Evolutionary conservation across 192 early-diverging fungal species (phyloP).

Genomic region (Coemansia reversa): DNA sequence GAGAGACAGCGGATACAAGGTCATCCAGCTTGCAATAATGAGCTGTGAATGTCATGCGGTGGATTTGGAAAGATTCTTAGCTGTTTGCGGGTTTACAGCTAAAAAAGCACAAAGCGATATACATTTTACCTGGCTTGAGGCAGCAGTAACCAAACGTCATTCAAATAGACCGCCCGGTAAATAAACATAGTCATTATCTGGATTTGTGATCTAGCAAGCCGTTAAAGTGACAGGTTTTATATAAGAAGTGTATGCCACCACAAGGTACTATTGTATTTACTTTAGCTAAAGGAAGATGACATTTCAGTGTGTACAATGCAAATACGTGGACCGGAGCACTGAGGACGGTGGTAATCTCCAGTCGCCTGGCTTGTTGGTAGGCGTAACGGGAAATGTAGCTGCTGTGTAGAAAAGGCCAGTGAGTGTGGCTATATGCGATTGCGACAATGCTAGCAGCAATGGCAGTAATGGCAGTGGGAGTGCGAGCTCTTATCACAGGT

Average conservation of each 20-base stretch:
- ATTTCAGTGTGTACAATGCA: background rate
- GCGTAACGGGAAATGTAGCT: background rate
- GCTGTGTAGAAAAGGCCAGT: too few relatives aligned
- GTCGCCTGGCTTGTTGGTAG: background rate
- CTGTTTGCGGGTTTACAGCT: background rate
- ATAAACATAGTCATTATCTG: background rate
- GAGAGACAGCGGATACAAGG: background rate
- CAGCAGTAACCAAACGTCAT: background rate
- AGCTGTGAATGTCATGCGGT: background rate
- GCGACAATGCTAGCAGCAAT: conserved; percentile 2
- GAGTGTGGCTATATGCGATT: background rate
- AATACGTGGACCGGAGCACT: background rate
- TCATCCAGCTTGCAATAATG: background rate
- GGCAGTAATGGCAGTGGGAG: conserved; percentile 30
- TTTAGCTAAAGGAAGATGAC: background rate
- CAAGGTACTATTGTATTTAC: conserved; percentile 4
- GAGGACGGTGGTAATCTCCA: background rate
- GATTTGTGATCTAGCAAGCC: background rate
- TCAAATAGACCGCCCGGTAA: too few relatives aligned
- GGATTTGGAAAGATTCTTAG: background rate
- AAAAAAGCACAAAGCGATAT: background rate
- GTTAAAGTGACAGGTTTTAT: background rate
- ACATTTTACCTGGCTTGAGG: background rate
- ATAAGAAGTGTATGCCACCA: background rate
- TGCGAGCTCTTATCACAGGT: conserved; percentile 25